These are phyloP conservation scores for Fusarium avenaceum DNA, from an alignment of 2,329 filamentous ascomycete species.

Conservation along the genomic window DNA sequence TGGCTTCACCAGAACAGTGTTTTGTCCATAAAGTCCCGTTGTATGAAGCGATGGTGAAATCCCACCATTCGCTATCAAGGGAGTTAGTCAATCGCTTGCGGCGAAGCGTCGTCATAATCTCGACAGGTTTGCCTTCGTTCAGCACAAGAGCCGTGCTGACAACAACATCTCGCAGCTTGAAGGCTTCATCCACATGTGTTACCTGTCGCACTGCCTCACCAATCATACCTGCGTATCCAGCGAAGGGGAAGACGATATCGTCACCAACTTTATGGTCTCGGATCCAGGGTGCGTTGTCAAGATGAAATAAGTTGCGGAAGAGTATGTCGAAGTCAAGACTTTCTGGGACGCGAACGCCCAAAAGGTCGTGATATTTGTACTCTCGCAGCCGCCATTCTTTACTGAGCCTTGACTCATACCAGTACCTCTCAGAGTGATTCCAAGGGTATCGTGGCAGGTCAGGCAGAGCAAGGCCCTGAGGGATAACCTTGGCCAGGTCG, in stretches of 20 bases:
- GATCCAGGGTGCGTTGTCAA: constrained; percentile 8
- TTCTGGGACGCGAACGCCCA: constrained; percentile 4
- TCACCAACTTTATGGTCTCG: constrained; percentile 11
- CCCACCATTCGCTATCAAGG: constrained; percentile 17
- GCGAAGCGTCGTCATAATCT: constrained; percentile 6
- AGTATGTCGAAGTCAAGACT: neutral
- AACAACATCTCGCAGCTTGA: constrained; percentile 6
- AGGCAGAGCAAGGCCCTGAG: neutral
- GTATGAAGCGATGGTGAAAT: constrained; percentile 4
- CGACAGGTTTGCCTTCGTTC: constrained; percentile 4
- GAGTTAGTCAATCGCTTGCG: constrained; percentile 10
- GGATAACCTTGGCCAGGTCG: neutral
- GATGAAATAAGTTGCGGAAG: constrained; percentile 10
- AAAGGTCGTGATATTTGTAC: neutral
- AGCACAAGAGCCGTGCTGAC: constrained; percentile 7
- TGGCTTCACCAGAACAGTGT: constrained; percentile 11
- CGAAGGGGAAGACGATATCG: constrained; percentile 7
- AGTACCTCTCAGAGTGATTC: constrained; percentile 5
- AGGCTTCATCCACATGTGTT: constrained; percentile 2
- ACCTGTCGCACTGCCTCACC: constrained; percentile 10
- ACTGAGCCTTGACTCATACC: constrained; percentile 9
- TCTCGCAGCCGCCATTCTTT: neutral
- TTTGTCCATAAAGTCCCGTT: constrained; percentile 11
- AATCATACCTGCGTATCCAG: constrained; percentile 10
- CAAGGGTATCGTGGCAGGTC: constrained; percentile 13